These are phyloP conservation scores for Nicotiana benthamiana DNA, from an alignment of 257 asterid genomes.

Conservation along the genomic window DNA sequence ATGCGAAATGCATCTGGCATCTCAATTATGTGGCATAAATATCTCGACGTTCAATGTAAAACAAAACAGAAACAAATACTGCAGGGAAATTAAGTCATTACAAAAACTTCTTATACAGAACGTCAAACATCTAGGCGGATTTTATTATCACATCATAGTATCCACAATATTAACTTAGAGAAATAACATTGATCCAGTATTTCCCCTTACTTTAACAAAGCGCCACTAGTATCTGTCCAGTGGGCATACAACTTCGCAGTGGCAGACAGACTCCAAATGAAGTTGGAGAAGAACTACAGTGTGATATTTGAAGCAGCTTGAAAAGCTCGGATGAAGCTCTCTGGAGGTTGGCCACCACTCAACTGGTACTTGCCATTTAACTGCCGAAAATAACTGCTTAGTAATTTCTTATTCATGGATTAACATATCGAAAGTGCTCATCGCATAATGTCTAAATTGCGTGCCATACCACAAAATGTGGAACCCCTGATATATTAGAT, in stretches of 20 bases:
- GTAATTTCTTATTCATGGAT: background rate
- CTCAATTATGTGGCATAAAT: background rate
- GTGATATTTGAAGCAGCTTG: conserved; percentile 31
- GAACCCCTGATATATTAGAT: conserved; percentile 52
- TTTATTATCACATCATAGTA: background rate
- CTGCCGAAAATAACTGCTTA: conserved; percentile 20
- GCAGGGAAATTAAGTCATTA: background rate
- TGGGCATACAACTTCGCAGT: background rate
- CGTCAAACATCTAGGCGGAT: background rate
- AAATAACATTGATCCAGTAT: background rate
- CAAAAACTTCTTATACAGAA: background rate
- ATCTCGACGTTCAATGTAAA: background rate
- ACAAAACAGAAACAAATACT: background rate
- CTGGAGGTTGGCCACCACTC: conserved; percentile 83
- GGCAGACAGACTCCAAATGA: background rate
- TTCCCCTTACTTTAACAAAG: background rate
- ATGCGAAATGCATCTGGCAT: background rate
- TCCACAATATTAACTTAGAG: background rate
- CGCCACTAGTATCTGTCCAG: background rate
- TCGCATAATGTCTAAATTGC: background rate
- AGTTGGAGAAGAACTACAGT: background rate
- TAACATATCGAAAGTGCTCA: background rate
- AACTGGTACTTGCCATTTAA: conserved; percentile 56
- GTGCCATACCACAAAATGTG: conserved; percentile 55
- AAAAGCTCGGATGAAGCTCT: conserved; percentile 51